Evolutionary conservation across 352 stramenopile genomes (phyloP).

Genomic region (Phytophthora pistaciae): DNA sequence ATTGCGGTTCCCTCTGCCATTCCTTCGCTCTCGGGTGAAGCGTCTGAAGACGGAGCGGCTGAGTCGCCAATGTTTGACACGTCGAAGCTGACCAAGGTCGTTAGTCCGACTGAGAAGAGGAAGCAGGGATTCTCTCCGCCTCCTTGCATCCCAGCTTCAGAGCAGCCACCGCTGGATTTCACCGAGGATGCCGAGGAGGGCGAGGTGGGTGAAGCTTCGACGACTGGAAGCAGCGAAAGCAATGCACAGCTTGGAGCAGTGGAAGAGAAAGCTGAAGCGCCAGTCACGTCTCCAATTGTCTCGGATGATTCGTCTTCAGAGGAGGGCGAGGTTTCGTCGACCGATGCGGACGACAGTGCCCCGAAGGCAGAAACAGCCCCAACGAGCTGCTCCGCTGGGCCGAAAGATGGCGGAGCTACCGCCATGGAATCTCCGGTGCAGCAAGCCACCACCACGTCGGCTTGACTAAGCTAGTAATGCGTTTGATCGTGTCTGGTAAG

Average conservation of each 20-base stretch:
- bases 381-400: slow-evolving; percentile 17
- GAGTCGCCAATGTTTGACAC: slow-evolving; percentile 33
- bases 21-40: slow-evolving; percentile 13
- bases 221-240: background rate
- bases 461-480: slow-evolving; percentile 29
- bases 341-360: slow-evolving; percentile 3
- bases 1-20: slow-evolving; percentile 25
- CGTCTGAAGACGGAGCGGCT: slow-evolving; percentile 17
- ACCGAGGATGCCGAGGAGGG: slow-evolving; percentile 28
- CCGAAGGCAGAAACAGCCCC: slow-evolving; percentile 11
- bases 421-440: slow-evolving; percentile 30
- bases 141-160: slow-evolving; percentile 34
- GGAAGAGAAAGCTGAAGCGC: background rate
- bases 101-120: slow-evolving; percentile 42
- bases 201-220: background rate
- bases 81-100: slow-evolving; percentile 37
- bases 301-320: slow-evolving; percentile 33
- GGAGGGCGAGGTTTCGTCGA: slow-evolving; percentile 18
- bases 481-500: slow-evolving; percentile 32
- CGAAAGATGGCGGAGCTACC: slow-evolving; percentile 10
- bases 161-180: slow-evolving; percentile 37
- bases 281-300: slow-evolving; percentile 24
- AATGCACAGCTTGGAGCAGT: background rate
- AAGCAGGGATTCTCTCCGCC: slow-evolving; percentile 34
- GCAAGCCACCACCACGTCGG: slow-evolving; percentile 31